A percentile compares a stretch with the other conserved stretches of the same genome.
Conservation (phyloP, 129 eudicot genomes). For the Mikania micrantha region DNA sequence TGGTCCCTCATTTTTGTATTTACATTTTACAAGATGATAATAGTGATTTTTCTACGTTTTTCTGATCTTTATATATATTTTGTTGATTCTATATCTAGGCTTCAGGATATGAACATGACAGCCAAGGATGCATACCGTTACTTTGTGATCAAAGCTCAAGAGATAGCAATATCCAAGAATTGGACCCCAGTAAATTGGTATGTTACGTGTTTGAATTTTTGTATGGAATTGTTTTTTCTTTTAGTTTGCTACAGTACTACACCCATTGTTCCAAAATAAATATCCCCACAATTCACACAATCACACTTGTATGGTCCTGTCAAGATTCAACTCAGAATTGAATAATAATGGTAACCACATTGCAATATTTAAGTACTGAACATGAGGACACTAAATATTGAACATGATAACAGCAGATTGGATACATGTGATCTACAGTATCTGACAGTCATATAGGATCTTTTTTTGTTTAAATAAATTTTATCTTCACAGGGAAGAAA, state of each 20-base stretch:
- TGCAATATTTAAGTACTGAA: not conserved
- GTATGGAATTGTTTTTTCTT: not conserved
- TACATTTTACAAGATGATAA: not conserved
- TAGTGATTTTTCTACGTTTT: not conserved
- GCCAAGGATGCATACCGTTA: slow-evolving; percentile 83
- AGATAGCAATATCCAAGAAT: slow-evolving; percentile 67
- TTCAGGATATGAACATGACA: slow-evolving; percentile 67
- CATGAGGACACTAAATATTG: not conserved
- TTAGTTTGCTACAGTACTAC: not conserved
- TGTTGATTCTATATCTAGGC: slow-evolving; percentile 47
- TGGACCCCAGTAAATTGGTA: slow-evolving; percentile 96
- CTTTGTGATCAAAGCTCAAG: slow-evolving; percentile 89
- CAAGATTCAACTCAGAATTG: not conserved
- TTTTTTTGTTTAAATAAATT: not conserved
- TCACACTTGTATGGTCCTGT: not conserved
- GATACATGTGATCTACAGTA: not conserved
- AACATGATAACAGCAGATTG: not conserved
- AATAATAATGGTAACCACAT: not conserved
- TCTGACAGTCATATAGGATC: not conserved
- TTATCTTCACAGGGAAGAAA: slow-evolving; percentile 73
- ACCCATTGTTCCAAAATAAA: slow-evolving; percentile 5
- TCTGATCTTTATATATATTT: slow-evolving; percentile 6
- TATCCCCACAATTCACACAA: not conserved
- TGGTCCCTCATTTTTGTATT: not conserved
- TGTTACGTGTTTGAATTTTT: slow-evolving; percentile 1